A percentile compares a stretch with the other conserved stretches of the same genome.
Conservation (phyloP, 129 eudicot species). For the Flaveria ramosissima region DNA sequence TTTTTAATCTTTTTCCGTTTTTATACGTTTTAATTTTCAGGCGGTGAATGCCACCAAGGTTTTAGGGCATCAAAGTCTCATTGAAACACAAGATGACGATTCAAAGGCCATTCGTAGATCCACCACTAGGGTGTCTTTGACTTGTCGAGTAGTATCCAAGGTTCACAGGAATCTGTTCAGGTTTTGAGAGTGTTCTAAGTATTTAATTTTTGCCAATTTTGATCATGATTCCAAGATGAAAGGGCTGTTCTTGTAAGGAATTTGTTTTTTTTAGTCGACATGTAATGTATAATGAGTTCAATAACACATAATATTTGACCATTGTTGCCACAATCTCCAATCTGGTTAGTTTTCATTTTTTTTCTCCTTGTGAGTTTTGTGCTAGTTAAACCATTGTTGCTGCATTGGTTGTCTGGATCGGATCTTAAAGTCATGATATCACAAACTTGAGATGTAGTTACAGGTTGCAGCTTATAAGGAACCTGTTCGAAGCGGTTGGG, state of each 20-base stretch:
- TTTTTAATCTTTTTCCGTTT: neutral
- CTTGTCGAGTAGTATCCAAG: slow-evolving; percentile 76
- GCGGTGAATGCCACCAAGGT: slow-evolving; percentile 53
- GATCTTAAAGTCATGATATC: too few relatives aligned
- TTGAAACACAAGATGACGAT: slow-evolving; percentile 26
- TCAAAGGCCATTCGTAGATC: slow-evolving; percentile 50
- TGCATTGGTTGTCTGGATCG: too few relatives aligned
- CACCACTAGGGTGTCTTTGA: slow-evolving; percentile 70
- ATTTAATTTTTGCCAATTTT: slow-evolving; percentile 10
- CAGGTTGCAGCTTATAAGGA: too few relatives aligned
- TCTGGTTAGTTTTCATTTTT: too few relatives aligned
- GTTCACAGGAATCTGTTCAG: slow-evolving; percentile 64
- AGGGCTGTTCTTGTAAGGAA: neutral
- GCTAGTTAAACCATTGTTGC: too few relatives aligned
- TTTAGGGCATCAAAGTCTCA: slow-evolving; percentile 15
- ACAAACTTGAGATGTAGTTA: too few relatives aligned
- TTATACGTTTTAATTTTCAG: slow-evolving; percentile 42
- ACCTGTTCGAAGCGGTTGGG: too few relatives aligned
- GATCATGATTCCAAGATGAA: neutral
- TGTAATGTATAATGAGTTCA: neutral
- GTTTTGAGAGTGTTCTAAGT: slow-evolving; percentile 36
- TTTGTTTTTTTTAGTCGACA: neutral
- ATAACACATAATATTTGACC: too few relatives aligned
- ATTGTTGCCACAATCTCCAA: too few relatives aligned
- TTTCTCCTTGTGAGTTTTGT: too few relatives aligned